These are phyloP conservation scores for Hyphopichia fennica DNA, from an alignment of 1,139 yeast genomes.

Conservation along the genomic window DNA sequence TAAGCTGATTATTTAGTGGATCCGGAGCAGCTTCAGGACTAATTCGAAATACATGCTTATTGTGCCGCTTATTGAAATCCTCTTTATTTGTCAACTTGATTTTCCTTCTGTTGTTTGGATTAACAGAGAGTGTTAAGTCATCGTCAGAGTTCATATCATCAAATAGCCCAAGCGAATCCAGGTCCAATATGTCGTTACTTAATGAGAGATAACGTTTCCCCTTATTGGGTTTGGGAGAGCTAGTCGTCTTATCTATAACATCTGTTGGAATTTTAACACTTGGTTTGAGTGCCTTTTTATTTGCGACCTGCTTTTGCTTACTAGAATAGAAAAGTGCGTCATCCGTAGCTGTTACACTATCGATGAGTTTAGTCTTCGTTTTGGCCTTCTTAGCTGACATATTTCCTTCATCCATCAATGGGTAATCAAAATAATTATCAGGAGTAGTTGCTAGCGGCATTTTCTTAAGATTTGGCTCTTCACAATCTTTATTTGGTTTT, in stretches of 20 bases:
- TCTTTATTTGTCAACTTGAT: background rate
- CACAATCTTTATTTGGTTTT: background rate
- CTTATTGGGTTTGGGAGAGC: no score
- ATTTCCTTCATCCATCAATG: background rate
- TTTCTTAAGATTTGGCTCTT: no score
- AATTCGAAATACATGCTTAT: background rate
- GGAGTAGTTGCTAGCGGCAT: no score
- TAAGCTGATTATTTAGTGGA: background rate
- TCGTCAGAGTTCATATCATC: background rate
- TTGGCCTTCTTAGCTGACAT: background rate
- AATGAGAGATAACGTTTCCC: no score
- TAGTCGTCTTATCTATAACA: no score
- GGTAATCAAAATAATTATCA: no score
- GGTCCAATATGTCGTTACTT: background rate
- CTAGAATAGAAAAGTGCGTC: background rate
- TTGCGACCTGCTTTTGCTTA: no score
- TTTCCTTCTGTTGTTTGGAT: background rate
- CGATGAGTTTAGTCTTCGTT: background rate
- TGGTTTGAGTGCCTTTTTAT: no score
- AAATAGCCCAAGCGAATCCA: background rate
- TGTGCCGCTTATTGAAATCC: no score
- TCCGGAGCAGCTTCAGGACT: background rate
- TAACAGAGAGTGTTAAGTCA: background rate
- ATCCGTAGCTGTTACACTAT: background rate
- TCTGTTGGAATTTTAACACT: no score